Base-by-base conservation (phyloP, 2,329 filamentous ascomycete genomes). In the Fusarium poae region DNA sequence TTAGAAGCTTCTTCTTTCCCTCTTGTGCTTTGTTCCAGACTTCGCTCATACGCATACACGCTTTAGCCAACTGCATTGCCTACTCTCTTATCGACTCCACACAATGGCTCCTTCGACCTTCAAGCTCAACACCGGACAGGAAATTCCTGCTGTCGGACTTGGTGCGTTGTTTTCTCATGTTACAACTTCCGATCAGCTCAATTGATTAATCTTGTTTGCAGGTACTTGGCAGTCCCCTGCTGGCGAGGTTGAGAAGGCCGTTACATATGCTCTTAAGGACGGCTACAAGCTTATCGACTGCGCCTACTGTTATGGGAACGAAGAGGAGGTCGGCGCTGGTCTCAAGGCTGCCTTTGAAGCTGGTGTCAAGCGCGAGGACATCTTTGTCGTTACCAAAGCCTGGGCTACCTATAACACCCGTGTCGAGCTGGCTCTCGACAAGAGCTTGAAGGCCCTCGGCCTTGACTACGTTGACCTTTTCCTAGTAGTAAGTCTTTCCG, bases 381-480 rank as follows among this genome's bases (percentile, higher is more conserved):
- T 97, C 65, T 97, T 96, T 81, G 88, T 97, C 62, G 92, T 92
- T 56, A 93, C 90, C 74, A 97, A 97, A 85, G 86, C 94, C 37
- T 97, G 93, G 92, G 91, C 89, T 75, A 93, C 91, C 51, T 94
- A 92, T 82, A 90, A 91, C 79, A 88, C 87, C 35, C 85, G 89
- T 9, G 89, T 89, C 8, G 89, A 91, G 79, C 82, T 91, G 73
- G 89, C 86, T 35, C 84, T 96, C 35, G 88, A 93, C 69, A 89
- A 90, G 84, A 92, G 89, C 74, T 82, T 96, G 77, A 87, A 90
- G 80, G 85, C 86, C 62, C 82, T 97, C 35, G 91, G 92, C 3
- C 82, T 96, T 48, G 91, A 93, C 69, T 95, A 97, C 77, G 86
- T 97, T 7, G 93, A 97, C 77, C 82, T 97, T 59, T 93, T 88